Conservation (phyloP, 2,329 filamentous ascomycete species). For the Diaporthe destruens region DNA sequence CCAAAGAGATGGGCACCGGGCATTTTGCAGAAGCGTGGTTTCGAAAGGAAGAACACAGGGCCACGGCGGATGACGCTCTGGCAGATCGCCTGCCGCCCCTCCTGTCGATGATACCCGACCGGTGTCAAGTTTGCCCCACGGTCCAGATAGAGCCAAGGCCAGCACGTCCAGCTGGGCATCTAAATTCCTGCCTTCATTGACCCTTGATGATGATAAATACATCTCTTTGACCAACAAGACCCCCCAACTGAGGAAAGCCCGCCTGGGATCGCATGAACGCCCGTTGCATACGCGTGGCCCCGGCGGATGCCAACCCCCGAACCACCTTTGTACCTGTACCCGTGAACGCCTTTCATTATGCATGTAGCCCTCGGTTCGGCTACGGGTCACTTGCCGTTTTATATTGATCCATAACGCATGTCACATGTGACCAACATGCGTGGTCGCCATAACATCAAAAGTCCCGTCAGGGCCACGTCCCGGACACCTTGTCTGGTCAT, state of each 20-base stretch:
- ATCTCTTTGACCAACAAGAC: conserved; percentile 25
- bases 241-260: conserved; percentile 7
- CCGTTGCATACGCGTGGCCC: conserved; percentile 22
- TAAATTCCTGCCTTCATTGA: conserved; percentile 36
- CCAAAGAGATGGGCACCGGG: conserved; percentile 4
- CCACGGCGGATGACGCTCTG: conserved; percentile 5
- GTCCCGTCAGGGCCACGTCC: background rate
- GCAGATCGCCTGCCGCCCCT: conserved; percentile 24
- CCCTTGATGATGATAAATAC: conserved; percentile 38
- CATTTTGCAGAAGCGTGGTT: conserved; percentile 14
- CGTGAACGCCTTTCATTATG: conserved; percentile 42
- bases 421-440: conserved; percentile 8
- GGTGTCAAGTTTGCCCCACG: conserved; percentile 32
- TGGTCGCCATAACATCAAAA: conserved; percentile 26
- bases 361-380: conserved; percentile 30
- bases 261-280: conserved; percentile 27
- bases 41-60: conserved; percentile 6
- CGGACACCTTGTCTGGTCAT: background rate
- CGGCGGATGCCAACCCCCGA: conserved; percentile 22
- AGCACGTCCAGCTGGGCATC: background rate
- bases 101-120: conserved; percentile 29
- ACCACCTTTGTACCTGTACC: conserved; percentile 19
- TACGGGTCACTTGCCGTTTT: conserved; percentile 5
- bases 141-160: background rate
- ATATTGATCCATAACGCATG: conserved; percentile 6